Base-by-base conservation (phyloP, 2,329 filamentous ascomycete genomes). In the Colletotrichum filicis region DNA sequence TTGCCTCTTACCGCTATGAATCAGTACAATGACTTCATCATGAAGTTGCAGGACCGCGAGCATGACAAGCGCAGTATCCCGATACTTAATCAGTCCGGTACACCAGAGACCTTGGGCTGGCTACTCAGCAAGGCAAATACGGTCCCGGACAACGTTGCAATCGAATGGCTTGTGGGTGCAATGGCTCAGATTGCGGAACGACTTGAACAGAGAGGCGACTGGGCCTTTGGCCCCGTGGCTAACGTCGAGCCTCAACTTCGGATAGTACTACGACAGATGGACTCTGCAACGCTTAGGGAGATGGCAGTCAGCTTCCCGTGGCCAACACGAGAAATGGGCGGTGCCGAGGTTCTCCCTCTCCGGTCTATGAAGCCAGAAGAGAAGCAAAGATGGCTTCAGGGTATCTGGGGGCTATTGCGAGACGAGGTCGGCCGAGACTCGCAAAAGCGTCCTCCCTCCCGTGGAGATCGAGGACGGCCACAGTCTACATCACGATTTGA, bases 251-350 rank as follows among this genome's bases (percentile, higher is more conserved):
- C 79, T 0, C 79, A 80, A 53, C 76, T 82, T 8, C 77, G 79
- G 35, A 80, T 79, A 19, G 79, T 83, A 6, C 75, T 83, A 35
- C 76, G 79, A 2, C 80, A 82, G 67, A 75, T 83, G 6, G 68
- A 77, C 42, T 74, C 76, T 8, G 59, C 77, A 1, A 82, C 80
- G 0, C 77, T 82, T 8, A 77, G 78, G 0, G 79, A 83, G 61
- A 83, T 83, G 81, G 80, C 80, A 1, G 80, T 82, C 46, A 81
- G 79, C 65, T 82, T 82, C 65, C 81, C 81, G 19, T 83, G 80
- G 81, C 81, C 81, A 0, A 82, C 79, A 1, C 74, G 80, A 7
- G 79, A 82, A 53, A 82, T 82, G 80, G 78, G 76, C 6, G 81
- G 79, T 6, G 80, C 78, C 2, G 81, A 83, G 68, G 80, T 83